Percentiles rank a stretch among this genome's conserved stretches.
These are phyloP conservation scores for Ustilago sp. DNA, from an alignment of 1,284 basidiomycete genomes.

Conservation along the genomic window DNA sequence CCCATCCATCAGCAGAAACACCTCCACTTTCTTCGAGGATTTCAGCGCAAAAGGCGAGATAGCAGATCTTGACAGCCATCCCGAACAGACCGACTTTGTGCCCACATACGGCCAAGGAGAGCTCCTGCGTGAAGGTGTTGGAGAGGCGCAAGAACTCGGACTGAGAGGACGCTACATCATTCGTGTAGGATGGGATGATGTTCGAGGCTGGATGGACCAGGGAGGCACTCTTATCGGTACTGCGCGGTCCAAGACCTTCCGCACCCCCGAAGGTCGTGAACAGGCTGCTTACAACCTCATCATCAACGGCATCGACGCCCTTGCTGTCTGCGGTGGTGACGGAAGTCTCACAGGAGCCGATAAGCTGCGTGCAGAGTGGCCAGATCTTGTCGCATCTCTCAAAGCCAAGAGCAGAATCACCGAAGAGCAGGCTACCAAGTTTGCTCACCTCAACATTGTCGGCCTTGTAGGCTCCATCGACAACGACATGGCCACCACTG, in stretches of 20 bases:
- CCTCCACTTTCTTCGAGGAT: constrained; percentile 43
- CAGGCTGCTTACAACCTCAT: constrained; percentile 90
- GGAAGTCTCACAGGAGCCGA: constrained; percentile 96
- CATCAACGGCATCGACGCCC: constrained; percentile 93
- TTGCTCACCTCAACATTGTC: constrained; percentile 91
- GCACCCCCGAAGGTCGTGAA: constrained; percentile 85
- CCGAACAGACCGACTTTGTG: constrained; percentile 72
- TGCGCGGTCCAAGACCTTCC: constrained; percentile 88
- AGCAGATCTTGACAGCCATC: constrained; percentile 6
- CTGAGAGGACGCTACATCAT: constrained; percentile 94
- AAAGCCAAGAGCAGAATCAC: constrained; percentile 78
- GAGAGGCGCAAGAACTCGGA: constrained; percentile 74
- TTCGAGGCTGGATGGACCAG: constrained; percentile 85
- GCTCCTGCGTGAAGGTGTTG: constrained; percentile 88
- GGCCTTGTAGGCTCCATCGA: constrained; percentile 98
- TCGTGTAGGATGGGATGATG: constrained; percentile 97
- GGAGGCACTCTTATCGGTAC: constrained; percentile 97
- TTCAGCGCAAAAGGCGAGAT: constrained; percentile 24
- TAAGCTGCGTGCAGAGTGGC: constrained; percentile 93
- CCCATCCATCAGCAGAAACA: constrained; percentile 44
- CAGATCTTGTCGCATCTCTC: constrained; percentile 80
- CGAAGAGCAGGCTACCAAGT: constrained; percentile 77
- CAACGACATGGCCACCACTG: constrained; percentile 98
- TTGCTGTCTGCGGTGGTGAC: constrained; percentile 96
- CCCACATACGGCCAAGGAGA: constrained; percentile 90